Evolutionary conservation across 2,329 filamentous ascomycete species (phyloP), one percentile per base, ranked within the genome.

Genomic region (Diplocarpon mali): DNA sequence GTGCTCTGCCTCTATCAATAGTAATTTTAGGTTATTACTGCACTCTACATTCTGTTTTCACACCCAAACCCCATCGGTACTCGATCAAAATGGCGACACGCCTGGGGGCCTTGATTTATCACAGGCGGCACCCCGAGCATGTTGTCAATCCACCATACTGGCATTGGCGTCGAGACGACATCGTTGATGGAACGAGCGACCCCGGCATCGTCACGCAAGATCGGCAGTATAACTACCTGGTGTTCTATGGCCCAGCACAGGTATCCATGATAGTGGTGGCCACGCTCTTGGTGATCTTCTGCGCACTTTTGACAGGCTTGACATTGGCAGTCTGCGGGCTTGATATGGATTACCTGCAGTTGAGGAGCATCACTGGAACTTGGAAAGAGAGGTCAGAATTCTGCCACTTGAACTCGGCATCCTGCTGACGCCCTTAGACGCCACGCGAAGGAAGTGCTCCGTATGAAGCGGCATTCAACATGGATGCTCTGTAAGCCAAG

Each of bases 401-500:
- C n/a, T 27, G n/a, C 20, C 8, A 5, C 11, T n/a, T n/a, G 29
- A 8, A 17, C 11, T 10, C 10, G 12, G 27, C 9, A 13, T 10
- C 39, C 13, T 9, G 24, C 51, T 53, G 38, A 52, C 40, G n/a
- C 27, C 31, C 12, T 5, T 24, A 59, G 57, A 38, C 45, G 47
- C 24, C 50, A 53, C 30, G 55, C 49, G 14, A 28, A n/a, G 15
- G 42, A 45, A 17, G 45, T 60, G 20, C 31, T 40, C 15, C 36
- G 43, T 15, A 44, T 60, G 42, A 58, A 53, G 41, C 38, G 36
- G 7, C 46, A 53, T 20, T 36, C 30, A n/a, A 56, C 50, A 32
- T 60, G 57, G 57, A 51, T 60, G 49, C 44, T 59, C 13, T 58
- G 56, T 58, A 44, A 48, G 48, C 47, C 7, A 15, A n/a, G 24